Base-by-base conservation (phyloP, 2,329 filamentous ascomycete species). In the Botrytis medusae region DNA sequence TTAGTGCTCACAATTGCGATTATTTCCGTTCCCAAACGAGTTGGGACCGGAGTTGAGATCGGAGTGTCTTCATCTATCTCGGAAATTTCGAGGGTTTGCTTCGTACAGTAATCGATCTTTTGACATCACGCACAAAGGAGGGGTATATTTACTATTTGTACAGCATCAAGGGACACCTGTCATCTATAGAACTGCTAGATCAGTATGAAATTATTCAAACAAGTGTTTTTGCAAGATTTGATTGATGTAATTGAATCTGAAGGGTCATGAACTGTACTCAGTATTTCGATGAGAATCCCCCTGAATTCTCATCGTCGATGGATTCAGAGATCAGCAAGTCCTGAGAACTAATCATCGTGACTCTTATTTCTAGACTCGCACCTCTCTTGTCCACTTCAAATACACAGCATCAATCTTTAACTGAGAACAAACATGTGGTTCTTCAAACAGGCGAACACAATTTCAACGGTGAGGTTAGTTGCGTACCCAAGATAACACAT, bases 51-150 rank as follows among this genome's bases (percentile, higher is more conserved):
- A 62, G 34, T 62, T 42, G 34, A 16, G 5, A 67, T 44, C 63
- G 63, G 63, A 37, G 32, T 67, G 16, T 40, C 34, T 54, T 32
- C 57, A 16, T 68, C 57, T 10, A 57, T 57, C 40, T 37, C 48
- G 48, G 48, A 22, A n/a, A 57, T 57, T 42, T 57, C 42, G 34
- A 42, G 25, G n/a, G 65, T 42, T 68, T 57, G 65, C 65, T 68
- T 57, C 48, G 48, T 68, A 57, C 65, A 57, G 6, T 29, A 7
- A 68, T 29, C 65, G n/a, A n/a, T 57, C 32, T 20, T 22, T n/a
- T 42, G 60, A 34, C 46, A 34, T 37, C 25, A 22, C 32, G 46
- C 12, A 57, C 9, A 10, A 54, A 68, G 25, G 65, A 57, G 48
- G 48, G 18, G 48, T 57, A 57, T 16, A 29, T 42, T 22, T 51